Evolutionary conservation across 2,329 filamentous ascomycete species (phyloP).

Genomic region (Aspergillus caelatus): DNA sequence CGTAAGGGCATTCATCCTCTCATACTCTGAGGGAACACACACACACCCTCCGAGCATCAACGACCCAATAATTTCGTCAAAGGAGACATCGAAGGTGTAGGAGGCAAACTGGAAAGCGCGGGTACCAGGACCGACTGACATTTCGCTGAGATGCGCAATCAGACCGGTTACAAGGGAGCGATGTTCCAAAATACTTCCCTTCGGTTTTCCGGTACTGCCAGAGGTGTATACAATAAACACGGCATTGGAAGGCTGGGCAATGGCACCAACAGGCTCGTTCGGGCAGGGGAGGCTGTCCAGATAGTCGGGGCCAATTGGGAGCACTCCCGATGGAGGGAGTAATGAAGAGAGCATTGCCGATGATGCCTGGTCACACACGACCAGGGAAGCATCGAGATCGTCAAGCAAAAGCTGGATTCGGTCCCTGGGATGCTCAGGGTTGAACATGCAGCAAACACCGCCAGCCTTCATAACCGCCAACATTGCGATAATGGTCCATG

Average conservation of each 20-base stretch:
- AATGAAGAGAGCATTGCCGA: not conserved
- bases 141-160: not conserved
- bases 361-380: not conserved
- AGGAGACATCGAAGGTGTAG: not conserved
- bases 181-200: constrained; percentile 6
- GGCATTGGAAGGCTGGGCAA: not conserved
- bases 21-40: constrained; percentile 3
- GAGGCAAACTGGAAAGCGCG: constrained; percentile 7
- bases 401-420: constrained; percentile 1
- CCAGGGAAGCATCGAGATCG: not conserved
- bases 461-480: constrained; percentile 5
- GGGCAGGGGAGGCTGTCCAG: not conserved
- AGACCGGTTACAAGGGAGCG: not conserved
- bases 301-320: not conserved
- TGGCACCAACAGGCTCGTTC: not conserved
- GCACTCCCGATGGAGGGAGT: not conserved
- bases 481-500: not conserved
- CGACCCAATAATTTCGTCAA: not conserved
- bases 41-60: constrained; percentile 5
- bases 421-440: not conserved
- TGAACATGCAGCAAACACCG: not conserved
- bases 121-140: not conserved
- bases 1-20: constrained; percentile 1
- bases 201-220: constrained; percentile 4
- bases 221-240: constrained; percentile 6